Percentiles rank a stretch among this genome's conserved stretches.
These are phyloP conservation scores for Hyaloscypha bicolor DNA, from an alignment of 495 filamentous ascomycete species.

Conservation along the genomic window DNA sequence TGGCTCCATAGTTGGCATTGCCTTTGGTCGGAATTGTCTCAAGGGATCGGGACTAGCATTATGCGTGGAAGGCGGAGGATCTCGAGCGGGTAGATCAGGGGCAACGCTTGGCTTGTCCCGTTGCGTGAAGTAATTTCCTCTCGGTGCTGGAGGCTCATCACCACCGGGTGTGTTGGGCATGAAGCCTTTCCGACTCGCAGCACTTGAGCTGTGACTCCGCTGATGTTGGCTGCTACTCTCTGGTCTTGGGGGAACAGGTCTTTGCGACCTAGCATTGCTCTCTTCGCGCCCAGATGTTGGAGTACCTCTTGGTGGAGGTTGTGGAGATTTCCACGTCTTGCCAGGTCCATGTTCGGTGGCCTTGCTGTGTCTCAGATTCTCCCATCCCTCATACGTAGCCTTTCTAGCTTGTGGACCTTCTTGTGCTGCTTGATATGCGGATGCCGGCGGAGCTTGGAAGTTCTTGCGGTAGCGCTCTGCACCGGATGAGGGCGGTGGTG, in stretches of 20 bases:
- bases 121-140: slow-evolving; percentile 50
- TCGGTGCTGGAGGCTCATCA: slow-evolving; percentile 56
- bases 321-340: background rate
- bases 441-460: slow-evolving; percentile 42
- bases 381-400: slow-evolving; percentile 67
- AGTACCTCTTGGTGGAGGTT: slow-evolving; percentile 36
- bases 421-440: slow-evolving; percentile 42
- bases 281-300: slow-evolving; percentile 36
- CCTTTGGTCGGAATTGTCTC: slow-evolving; percentile 31
- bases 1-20: slow-evolving; percentile 35
- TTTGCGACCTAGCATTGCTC: slow-evolving; percentile 34
- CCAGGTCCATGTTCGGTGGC: background rate
- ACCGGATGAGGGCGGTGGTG: slow-evolving; percentile 50
- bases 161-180: slow-evolving; percentile 56
- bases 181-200: slow-evolving; percentile 54
- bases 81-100: slow-evolving; percentile 25
- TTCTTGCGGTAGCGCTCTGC: slow-evolving; percentile 54
- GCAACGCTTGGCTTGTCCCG: slow-evolving; percentile 20
- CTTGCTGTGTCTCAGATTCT: slow-evolving; percentile 60
- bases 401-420: slow-evolving; percentile 57
- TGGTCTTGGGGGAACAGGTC: slow-evolving; percentile 37
- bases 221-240: slow-evolving; percentile 33
- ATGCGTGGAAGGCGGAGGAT: background rate
- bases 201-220: slow-evolving; percentile 35
- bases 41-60: slow-evolving; percentile 41